Conservation (phyloP, 1,284 basidiomycete genomes). For the Athelia sp. region DNA sequence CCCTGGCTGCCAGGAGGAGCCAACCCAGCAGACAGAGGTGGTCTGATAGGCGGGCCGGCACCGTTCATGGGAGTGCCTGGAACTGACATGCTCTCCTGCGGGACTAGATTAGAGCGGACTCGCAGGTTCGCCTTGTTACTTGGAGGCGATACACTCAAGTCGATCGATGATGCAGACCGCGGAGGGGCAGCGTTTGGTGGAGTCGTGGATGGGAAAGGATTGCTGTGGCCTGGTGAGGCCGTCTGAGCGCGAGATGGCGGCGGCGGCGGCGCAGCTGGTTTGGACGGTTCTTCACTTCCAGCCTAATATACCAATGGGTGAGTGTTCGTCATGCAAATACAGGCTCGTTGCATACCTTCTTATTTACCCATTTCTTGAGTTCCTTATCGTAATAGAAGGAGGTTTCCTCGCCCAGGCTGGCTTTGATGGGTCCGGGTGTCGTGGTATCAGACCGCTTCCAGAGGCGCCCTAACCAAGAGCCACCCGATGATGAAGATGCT, state of each 20-base stretch:
- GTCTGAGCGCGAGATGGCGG: slow-evolving; percentile 67
- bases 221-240: slow-evolving; percentile 60
- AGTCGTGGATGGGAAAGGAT: slow-evolving; percentile 20
- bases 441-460: slow-evolving; percentile 56
- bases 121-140: slow-evolving; percentile 29
- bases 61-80: slow-evolving; percentile 21
- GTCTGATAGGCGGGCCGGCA: slow-evolving; percentile 5
- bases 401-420: slow-evolving; percentile 90
- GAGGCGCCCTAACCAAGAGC: slow-evolving; percentile 80
- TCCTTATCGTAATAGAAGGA: slow-evolving; percentile 95
- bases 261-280: slow-evolving; percentile 40
- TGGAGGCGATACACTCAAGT: slow-evolving; percentile 31
- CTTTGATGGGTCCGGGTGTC: slow-evolving; percentile 68
- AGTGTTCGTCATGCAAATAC: background rate
- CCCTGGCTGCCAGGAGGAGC: slow-evolving; percentile 30
- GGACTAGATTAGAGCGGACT: slow-evolving; percentile 42
- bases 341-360: slow-evolving; percentile 56
- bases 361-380: slow-evolving; percentile 94
- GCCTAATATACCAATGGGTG: slow-evolving; percentile 32
- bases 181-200: slow-evolving; percentile 31
- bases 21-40: slow-evolving; percentile 15
- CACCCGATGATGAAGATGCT: slow-evolving; percentile 24
- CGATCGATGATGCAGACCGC: slow-evolving; percentile 41
- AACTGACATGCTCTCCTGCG: slow-evolving; percentile 26
- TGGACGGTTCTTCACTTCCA: slow-evolving; percentile 40